Percentiles rank a stretch among this genome's conserved stretches.
phyloP scores from a whole-genome alignment of 164 flowering plant genomes.

The Platanus orientalis region DNA sequence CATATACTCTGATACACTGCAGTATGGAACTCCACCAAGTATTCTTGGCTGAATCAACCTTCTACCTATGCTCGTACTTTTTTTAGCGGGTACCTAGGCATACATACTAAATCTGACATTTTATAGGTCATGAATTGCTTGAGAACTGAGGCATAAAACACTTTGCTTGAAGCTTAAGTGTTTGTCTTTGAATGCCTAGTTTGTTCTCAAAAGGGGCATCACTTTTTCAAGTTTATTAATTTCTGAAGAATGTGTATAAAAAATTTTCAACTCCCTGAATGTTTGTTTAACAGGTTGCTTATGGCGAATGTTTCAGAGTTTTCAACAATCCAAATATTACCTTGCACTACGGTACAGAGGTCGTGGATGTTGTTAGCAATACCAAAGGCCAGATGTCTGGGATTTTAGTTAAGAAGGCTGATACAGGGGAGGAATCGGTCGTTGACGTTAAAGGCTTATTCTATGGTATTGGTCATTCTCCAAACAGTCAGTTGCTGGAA shows the following conservation, averaged over 20 bases:
- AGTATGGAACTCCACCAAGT: no score
- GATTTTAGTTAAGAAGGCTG: constrained; percentile 51
- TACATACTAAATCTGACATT: no score
- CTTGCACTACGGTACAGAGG: constrained; percentile 92
- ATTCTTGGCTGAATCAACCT: no score
- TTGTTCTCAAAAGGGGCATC: background rate
- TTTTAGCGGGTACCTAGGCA: no score
- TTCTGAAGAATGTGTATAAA: constrained; percentile 38
- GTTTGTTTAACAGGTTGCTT: constrained; percentile 99
- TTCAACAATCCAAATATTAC: constrained; percentile 93
- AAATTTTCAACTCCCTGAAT: constrained; percentile 89
- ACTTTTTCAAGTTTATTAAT: constrained; percentile 2
- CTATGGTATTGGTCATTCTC: constrained; percentile 96
- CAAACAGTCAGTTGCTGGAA: constrained; percentile 85
- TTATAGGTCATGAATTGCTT: background rate
- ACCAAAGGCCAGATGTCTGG: constrained; percentile 96
- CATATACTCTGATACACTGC: no score
- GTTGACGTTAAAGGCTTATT: constrained; percentile 87
- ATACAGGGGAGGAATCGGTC: constrained; percentile 76
- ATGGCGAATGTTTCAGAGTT: constrained; percentile 99
- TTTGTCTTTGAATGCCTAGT: background rate
- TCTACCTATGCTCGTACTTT: no score
- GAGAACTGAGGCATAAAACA: background rate
- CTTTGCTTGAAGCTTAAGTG: background rate
- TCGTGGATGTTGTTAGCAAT: constrained; percentile 86